Percentiles rank a stretch among this genome's conserved stretches.
These are phyloP conservation scores for Aspergillus carlsbadensis DNA, from an alignment of 495 filamentous ascomycete genomes.

Conservation along the genomic window DNA sequence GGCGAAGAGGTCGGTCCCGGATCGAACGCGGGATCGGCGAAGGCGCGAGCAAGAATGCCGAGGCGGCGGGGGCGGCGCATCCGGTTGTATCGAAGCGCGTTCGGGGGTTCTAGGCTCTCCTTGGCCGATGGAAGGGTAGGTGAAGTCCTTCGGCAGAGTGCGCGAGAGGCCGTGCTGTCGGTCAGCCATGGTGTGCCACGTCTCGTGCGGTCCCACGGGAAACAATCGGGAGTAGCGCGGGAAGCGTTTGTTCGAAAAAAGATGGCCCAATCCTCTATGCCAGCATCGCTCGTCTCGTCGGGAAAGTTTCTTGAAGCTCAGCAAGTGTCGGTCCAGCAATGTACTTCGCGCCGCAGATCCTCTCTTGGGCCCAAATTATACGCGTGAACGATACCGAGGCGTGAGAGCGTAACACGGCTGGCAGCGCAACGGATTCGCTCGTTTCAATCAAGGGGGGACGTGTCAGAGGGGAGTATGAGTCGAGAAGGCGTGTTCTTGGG, in stretches of 20 bases:
- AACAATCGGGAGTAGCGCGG: slow-evolving; percentile 1
- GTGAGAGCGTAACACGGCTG: slow-evolving; percentile 3
- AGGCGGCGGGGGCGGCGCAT: slow-evolving; percentile 47
- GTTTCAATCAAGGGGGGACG: slow-evolving; percentile 17
- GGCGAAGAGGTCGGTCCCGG: slow-evolving; percentile 41
- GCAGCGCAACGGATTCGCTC: slow-evolving; percentile 8
- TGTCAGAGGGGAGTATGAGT: slow-evolving; percentile 10
- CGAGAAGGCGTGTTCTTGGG: slow-evolving; percentile 29
- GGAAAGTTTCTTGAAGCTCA: slow-evolving; percentile 1
- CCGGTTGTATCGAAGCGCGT: slow-evolving; percentile 38
- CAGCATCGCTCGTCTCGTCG: slow-evolving; percentile 27
- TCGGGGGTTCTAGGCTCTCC: slow-evolving; percentile 61
- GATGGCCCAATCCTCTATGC: slow-evolving; percentile 22
- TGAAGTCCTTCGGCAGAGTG: slow-evolving; percentile 65
- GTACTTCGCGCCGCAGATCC: slow-evolving; percentile 1
- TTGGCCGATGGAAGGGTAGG: slow-evolving; percentile 54
- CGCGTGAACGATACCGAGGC: slow-evolving; percentile 2
- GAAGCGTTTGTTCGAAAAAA: slow-evolving; percentile 9
- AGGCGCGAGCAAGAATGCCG: slow-evolving; percentile 54
- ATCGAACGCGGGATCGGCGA: slow-evolving; percentile 46
- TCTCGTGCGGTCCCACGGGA: slow-evolving; percentile 9
- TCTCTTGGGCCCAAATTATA: slow-evolving; percentile 5
- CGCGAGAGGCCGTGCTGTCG: slow-evolving; percentile 57
- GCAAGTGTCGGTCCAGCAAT: slow-evolving; percentile 9
- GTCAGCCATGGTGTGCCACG: slow-evolving; percentile 41